Base-by-base conservation (phyloP, 2,329 filamentous ascomycete genomes). In the Didymellaceae sp. region DNA sequence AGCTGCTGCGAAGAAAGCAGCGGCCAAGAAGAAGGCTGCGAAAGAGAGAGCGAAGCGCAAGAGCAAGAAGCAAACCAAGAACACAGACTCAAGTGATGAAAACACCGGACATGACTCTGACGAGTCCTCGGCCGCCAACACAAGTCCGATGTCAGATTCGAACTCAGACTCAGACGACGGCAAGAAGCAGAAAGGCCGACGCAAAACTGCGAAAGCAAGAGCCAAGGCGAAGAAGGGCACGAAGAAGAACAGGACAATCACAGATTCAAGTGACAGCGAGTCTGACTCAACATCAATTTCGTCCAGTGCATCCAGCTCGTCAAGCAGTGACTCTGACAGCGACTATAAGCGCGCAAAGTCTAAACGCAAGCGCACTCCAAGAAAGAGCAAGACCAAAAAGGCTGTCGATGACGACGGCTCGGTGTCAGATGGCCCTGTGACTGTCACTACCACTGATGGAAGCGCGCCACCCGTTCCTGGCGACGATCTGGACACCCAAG, bases 161-260 rank as follows among this genome's bases (percentile, higher is more conserved):
- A 58, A 59, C 5, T 58, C 58, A 9, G 57, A 59, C n/a, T 41
- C 58, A 16, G 49, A 48, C 13, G 26, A 14, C 7, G 30, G 14
- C 1, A 56, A 35, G n/a, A 48, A 47, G 44, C 26, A 13, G n/a
- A 59, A 47, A 42, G 58, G 44, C 14, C 45, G 50, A 26, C 51
- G 53, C 34, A 67, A 57, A 34, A 45, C 38, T 25, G 39, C 45
- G 25, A 61, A 58, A 45, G 39, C 57, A 2, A 67, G 68, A 17
- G 48, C 52, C 13, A 65, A 60, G 42, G 39, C 57, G 22, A 52
- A 58, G 43, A 67, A 58, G 48, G 63, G 58, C 42, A 60, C 38
- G 43, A 66, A 58, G 47, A 71, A 67, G 21, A 11, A 38, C 5
- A 47, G 61, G 1, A 61, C 37, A 18, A n/a, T n/a, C n/a, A n/a